These are phyloP conservation scores for Leucosporidium scottii DNA, from an alignment of 768 basidiomycete genomes.

Conservation along the genomic window DNA sequence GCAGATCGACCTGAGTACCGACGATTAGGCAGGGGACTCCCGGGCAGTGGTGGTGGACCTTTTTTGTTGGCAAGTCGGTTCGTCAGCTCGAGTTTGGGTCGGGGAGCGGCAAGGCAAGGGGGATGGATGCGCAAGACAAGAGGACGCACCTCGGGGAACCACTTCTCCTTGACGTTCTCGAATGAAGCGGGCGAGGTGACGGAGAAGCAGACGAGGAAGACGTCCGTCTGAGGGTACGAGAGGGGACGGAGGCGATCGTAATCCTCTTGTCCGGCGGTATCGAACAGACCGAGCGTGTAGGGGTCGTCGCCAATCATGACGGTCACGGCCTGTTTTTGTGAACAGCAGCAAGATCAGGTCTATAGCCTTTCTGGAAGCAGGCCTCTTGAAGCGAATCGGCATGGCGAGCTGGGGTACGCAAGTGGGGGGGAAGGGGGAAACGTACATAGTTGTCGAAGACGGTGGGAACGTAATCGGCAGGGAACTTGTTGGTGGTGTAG, in stretches of 20 bases:
- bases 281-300: slow-evolving; percentile 94
- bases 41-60: slow-evolving; percentile 96
- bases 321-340: slow-evolving; percentile 64
- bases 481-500: slow-evolving; percentile 93
- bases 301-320: slow-evolving; percentile 99
- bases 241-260: slow-evolving; percentile 97
- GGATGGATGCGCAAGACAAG: neutral
- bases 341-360: slow-evolving; percentile 10
- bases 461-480: slow-evolving; percentile 97
- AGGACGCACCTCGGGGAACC: slow-evolving; percentile 75
- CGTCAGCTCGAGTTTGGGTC: no score
- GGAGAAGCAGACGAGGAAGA: slow-evolving; percentile 98
- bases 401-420: no score
- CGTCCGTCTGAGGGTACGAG: slow-evolving; percentile 99
- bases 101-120: neutral
- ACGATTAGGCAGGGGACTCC: slow-evolving; percentile 99
- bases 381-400: no score
- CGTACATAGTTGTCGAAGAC: slow-evolving; percentile 81
- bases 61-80: no score
- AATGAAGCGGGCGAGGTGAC: slow-evolving; percentile 97
- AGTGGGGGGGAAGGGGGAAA: neutral
- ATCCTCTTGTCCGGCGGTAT: slow-evolving; percentile 99
- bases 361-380: neutral
- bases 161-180: slow-evolving; percentile 99
- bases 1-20: slow-evolving; percentile 93